A percentile compares a stretch with the other conserved stretches of the same genome.
These are phyloP conservation scores for Saposhnikovia divaricata DNA, from an alignment of 129 eudicot species.

Conservation along the genomic window DNA sequence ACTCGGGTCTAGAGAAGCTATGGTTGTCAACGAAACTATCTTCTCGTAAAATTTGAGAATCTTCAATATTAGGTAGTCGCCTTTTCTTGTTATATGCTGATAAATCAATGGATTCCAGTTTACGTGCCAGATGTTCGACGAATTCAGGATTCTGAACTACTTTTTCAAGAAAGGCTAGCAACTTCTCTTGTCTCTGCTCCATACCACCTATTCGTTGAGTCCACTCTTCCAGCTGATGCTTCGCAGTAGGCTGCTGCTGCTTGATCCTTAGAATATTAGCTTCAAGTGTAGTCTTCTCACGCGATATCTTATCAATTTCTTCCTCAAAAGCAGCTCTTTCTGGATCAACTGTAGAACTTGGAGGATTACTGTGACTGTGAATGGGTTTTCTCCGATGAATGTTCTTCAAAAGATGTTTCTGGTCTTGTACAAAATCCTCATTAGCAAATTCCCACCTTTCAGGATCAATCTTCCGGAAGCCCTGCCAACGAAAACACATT, in stretches of 20 bases:
- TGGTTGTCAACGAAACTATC: conserved; percentile 42
- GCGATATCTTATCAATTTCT: conserved; percentile 73
- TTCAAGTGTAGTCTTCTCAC: conserved; percentile 65
- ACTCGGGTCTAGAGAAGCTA: conserved; percentile 54
- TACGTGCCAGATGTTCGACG: conserved; percentile 54
- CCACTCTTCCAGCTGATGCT: conserved; percentile 58
- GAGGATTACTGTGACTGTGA: conserved; percentile 92
- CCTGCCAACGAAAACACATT: conserved; percentile 34
- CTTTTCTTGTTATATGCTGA: conserved; percentile 68
- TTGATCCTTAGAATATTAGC: conserved; percentile 37
- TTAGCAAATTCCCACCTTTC: conserved; percentile 97
- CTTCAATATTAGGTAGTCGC: conserved; percentile 45
- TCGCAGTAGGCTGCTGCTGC: conserved; percentile 51
- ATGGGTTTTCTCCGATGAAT: conserved; percentile 87
- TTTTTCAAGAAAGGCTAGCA: conserved; percentile 42
- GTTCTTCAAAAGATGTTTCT: conserved; percentile 74
- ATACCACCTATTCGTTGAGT: conserved; percentile 45
- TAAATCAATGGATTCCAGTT: conserved; percentile 72
- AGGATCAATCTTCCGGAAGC: conserved; percentile 87
- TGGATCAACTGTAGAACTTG: conserved; percentile 45
- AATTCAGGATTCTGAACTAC: conserved; percentile 57
- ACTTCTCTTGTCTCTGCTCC: conserved; percentile 58
- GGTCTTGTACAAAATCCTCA: conserved; percentile 75
- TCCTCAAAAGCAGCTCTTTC: conserved; percentile 84
- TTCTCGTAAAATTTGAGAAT: conserved; percentile 28